Base-by-base conservation (phyloP, 2,329 filamentous ascomycete species). In the Verticillium tricorpus region DNA sequence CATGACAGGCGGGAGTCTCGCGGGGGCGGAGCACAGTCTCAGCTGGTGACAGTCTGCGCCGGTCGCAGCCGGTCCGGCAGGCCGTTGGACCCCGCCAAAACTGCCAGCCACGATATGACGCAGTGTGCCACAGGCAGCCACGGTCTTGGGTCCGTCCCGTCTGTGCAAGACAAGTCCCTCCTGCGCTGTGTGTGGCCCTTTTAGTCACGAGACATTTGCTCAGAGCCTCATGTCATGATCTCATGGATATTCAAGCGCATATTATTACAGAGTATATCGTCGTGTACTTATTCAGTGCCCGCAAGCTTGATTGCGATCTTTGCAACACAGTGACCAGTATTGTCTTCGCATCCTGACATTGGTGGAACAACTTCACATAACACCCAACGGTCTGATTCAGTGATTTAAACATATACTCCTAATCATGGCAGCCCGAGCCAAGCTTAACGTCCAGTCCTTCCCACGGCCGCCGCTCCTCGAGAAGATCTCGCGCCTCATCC, bases 401-500 rank as follows among this genome's bases (percentile, higher is more conserved):
- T 14, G 7, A 35, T 9, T 14, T 14, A 35, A 2, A 52, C 19
- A 1, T 19, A 11, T 9, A 11, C 5, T 22, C 2, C 22, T 14
- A 19, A 22, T 12, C 22, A 58, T 58, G 57, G 57, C 57, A 25
- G 45, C 37, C 17, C 37, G 37, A 52, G 45, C 45, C 3, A 81
- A 77, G 66, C 72, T 86, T 64, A 85, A 86, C 65, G 84, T 85
- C 8, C 80, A 82, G 67, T 78, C 73, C 60, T 86, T 86, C 67
- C 86, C 85, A 14, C 80, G 86, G 28, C 85, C 85, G 32, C 85
- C 85, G 1, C 72, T 80, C 40, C 76, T 86, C 61, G 83, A 88
- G 68, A 78, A 76, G 67, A 84, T 79, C 5, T 69, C 77, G 2
- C 76, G 82, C 58, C 84, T 85, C 68, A 73, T 89, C 56, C 78